Conservation (phyloP, 768 basidiomycete species). For the Podaxis rugospora region DNA sequence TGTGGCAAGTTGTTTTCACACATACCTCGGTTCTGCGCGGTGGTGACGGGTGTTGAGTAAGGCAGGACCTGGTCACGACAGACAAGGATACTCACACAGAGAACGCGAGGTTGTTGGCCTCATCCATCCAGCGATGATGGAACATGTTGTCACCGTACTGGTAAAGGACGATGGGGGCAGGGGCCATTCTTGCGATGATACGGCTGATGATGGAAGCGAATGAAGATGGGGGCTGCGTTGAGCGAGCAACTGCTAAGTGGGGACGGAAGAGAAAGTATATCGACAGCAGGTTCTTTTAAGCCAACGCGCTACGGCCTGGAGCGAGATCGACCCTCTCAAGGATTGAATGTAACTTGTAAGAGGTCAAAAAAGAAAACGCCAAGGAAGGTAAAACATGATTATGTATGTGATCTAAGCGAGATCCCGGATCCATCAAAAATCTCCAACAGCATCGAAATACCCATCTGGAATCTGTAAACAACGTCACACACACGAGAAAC, state of each 20-base stretch:
- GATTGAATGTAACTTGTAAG: constrained; percentile 7
- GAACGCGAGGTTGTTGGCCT: neutral
- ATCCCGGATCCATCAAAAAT: constrained; percentile 13
- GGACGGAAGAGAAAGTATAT: neutral
- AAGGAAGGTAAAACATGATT: constrained; percentile 10
- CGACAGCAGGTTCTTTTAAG: constrained; percentile 3
- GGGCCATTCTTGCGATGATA: constrained; percentile 12
- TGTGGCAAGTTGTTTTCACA: neutral
- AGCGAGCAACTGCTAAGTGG: neutral
- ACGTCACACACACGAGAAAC: constrained; percentile 9
- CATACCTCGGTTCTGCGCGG: constrained; percentile 8
- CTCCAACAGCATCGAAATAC: constrained; percentile 5
- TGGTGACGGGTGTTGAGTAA: neutral
- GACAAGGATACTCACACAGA: constrained; percentile 2
- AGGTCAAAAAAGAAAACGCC: constrained; percentile 10
- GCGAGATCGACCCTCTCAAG: constrained; percentile 3
- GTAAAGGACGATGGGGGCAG: constrained; percentile 4
- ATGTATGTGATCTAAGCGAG: constrained; percentile 10
- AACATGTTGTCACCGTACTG: constrained; percentile 10
- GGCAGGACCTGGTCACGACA: neutral
- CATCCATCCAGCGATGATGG: constrained; percentile 4
- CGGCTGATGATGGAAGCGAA: neutral
- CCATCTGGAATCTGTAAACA: constrained; percentile 8
- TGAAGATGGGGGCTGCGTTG: neutral
- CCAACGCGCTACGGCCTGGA: constrained; percentile 4